Percentiles rank a stretch among this genome's conserved stretches.
phyloP scores from a whole-genome alignment of 306 rosid genomes.

The Fagus sylvatica region DNA sequence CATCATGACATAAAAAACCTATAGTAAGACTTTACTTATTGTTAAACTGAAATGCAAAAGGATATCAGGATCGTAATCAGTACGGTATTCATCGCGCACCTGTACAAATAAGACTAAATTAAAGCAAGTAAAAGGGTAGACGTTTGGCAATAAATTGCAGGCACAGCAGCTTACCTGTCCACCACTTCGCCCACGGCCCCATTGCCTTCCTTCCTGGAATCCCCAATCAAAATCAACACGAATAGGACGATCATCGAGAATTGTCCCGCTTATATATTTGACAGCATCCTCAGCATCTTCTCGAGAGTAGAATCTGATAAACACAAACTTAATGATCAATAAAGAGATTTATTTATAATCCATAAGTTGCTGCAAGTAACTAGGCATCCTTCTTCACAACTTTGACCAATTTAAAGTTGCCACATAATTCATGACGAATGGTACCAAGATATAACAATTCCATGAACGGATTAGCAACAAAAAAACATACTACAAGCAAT shows the following conservation, averaged over 20 bases:
- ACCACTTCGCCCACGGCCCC: slow-evolving; percentile 99
- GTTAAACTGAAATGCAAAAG: slow-evolving; percentile 34
- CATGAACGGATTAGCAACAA: background rate
- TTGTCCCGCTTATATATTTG: slow-evolving; percentile 90
- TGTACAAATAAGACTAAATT: slow-evolving; percentile 33
- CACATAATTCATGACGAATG: background rate
- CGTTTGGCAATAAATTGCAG: slow-evolving; percentile 7
- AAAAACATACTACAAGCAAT: background rate
- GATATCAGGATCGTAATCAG: slow-evolving; percentile 99
- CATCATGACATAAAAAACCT: background rate
- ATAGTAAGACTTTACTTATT: background rate
- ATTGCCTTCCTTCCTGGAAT: slow-evolving; percentile 94
- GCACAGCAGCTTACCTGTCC: slow-evolving; percentile 65
- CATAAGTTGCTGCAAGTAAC: slow-evolving; percentile 10
- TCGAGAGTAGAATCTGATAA: slow-evolving; percentile 77
- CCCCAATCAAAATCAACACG: slow-evolving; percentile 99
- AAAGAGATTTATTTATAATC: background rate
- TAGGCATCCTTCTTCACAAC: slow-evolving; percentile 4
- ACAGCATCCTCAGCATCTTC: slow-evolving; percentile 97
- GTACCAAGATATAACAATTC: background rate
- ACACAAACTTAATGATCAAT: slow-evolving; percentile 4
- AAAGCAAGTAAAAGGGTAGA: slow-evolving; percentile 15
- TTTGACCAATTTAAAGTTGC: background rate
- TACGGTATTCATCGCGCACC: slow-evolving; percentile 99
- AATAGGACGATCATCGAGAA: slow-evolving; percentile 97